Conservation (phyloP, 2,329 filamentous ascomycete genomes). For the Sarocladiaceae sp. region DNA sequence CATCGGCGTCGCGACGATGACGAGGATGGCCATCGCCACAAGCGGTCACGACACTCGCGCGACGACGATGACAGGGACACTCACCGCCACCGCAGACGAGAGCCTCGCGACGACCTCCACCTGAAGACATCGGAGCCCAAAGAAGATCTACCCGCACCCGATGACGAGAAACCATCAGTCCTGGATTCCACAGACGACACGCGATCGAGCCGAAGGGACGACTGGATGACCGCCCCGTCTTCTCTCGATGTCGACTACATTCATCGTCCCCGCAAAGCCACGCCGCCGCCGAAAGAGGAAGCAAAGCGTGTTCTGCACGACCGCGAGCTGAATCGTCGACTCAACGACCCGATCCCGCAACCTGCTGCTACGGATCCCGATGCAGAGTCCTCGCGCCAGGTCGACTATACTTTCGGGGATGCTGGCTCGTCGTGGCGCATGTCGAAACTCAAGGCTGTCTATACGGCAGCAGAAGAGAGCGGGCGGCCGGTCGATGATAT, state of each 20-base stretch:
- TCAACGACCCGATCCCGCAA: slow-evolving; percentile 32
- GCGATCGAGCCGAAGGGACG: slow-evolving; percentile 55
- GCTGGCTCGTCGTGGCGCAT: slow-evolving; percentile 89
- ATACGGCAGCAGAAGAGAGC: slow-evolving; percentile 68
- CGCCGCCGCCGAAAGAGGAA: slow-evolving; percentile 45
- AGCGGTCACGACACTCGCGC: slow-evolving; percentile 19
- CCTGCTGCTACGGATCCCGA: slow-evolving; percentile 1
- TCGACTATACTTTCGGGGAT: slow-evolving; percentile 85
- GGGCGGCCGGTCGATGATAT: slow-evolving; percentile 72
- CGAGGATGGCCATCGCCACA: slow-evolving; percentile 10
- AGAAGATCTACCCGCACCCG: slow-evolving; percentile 43
- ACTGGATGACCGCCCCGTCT: slow-evolving; percentile 91
- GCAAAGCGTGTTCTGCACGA: slow-evolving; percentile 68
- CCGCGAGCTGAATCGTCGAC: slow-evolving; percentile 70
- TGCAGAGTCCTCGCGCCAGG: slow-evolving; percentile 31
- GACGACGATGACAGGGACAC: slow-evolving; percentile 35
- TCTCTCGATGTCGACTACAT: slow-evolving; percentile 80
- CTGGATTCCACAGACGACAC: slow-evolving; percentile 19
- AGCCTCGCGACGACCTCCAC: slow-evolving; percentile 16
- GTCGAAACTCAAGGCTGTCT: slow-evolving; percentile 86
- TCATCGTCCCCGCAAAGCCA: slow-evolving; percentile 50
- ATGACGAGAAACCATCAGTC: slow-evolving; percentile 37
- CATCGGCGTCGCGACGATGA: slow-evolving; percentile 17
- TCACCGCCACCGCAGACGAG: slow-evolving; percentile 14
- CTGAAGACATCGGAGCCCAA: slow-evolving; percentile 41